Base-by-base conservation (phyloP, 225 moss, liverwort and hornwort species). In the Polytrichum formosum region DNA sequence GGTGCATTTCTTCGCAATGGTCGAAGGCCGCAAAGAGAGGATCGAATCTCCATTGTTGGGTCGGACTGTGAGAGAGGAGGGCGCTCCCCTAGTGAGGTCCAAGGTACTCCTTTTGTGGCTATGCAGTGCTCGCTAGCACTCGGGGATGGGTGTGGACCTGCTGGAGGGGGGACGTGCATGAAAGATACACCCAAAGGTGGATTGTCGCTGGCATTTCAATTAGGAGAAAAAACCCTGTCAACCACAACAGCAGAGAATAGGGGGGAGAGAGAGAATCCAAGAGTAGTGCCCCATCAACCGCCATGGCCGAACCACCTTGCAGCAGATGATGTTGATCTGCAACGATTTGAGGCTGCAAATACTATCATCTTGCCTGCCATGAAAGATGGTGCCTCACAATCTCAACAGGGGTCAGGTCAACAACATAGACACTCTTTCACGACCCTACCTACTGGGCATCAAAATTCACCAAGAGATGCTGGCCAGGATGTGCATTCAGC, bases 11-110 rank as follows among this genome's bases (percentile, higher is more conserved):
- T 66, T 73, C 18, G 7, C 46, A 65, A 13, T 25, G 73, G 69
- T 23, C 81, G 61, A 7, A 76, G 65, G 54, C 61, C 68, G 27
- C 80, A 81, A 23, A 67, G 71, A 66, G 80, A 78, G 18, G 73
- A 78, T 23, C 74, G 67, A 5, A 18, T 22, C 4, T 27, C 66
- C 29, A 10, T 67, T 5, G 26, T 35, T 18, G 37, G 54, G 69
- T 31, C 46, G 2, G 66, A 64, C 6, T 61, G 64, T 0, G 10
- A 71, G 54, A 79, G 72, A 29, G 58, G 60, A 70, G 61, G 56
- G 22, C 58, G 18, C 65, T 28, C 63, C 53, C 73, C 67, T 18
- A 64, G 59, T 80, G 75, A 26, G 10, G 35, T 37, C 62, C 66
- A 67, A 6, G 71, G 63, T n/a, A 53, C 29, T 37, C 64, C 59